Evolutionary conservation across 306 rosid genomes (phyloP).

Genomic region (Casuarina equisetifolia): DNA sequence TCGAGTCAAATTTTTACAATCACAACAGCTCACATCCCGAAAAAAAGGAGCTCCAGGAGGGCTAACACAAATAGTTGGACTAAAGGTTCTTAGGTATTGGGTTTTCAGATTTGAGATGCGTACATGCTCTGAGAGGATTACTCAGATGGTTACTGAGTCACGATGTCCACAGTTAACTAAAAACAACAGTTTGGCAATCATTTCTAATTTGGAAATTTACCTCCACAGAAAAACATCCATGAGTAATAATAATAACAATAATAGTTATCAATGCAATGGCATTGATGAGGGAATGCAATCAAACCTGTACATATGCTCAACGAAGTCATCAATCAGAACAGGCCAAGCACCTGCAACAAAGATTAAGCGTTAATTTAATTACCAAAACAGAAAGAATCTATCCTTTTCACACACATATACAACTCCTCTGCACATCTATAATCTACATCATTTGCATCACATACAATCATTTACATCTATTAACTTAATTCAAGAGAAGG

Average conservation of each 20-base stretch:
- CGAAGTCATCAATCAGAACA: constrained; percentile 90
- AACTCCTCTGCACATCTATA: neutral
- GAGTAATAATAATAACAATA: neutral
- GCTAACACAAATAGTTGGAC: neutral
- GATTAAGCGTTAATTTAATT: neutral
- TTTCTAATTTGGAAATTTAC: neutral
- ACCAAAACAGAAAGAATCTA: neutral
- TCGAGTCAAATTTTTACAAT: too few species aligned
- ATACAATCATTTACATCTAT: neutral
- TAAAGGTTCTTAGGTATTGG: neutral
- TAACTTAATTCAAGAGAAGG: neutral
- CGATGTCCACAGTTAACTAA: neutral
- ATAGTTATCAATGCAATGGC: constrained; percentile 4
- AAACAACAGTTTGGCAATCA: neutral
- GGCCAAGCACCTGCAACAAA: constrained; percentile 96
- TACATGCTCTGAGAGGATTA: neutral
- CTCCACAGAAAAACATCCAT: neutral
- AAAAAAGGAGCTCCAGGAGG: neutral
- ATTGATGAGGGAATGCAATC: constrained; percentile 30
- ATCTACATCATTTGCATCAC: neutral
- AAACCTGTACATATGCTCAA: constrained; percentile 96
- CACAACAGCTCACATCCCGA: neutral
- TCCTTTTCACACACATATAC: neutral
- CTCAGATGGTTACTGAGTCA: neutral
- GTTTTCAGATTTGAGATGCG: neutral